Percentiles rank a stretch among this genome's conserved stretches.
Evolutionary conservation across 495 filamentous ascomycete species (phyloP).

Genomic region (Tetracladium setigerum): DNA sequence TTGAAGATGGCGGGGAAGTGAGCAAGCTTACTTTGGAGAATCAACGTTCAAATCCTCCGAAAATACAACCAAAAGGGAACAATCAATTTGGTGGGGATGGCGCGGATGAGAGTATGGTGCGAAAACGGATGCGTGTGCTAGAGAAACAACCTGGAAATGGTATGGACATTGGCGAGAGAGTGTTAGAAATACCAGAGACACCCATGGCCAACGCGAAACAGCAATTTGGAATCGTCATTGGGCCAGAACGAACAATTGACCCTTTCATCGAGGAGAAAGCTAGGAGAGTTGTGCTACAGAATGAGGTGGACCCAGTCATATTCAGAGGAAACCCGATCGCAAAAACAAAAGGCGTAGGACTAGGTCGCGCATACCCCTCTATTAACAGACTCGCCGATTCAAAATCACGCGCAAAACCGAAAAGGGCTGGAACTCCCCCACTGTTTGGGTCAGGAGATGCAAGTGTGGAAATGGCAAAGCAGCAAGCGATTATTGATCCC

Average conservation of each 20-base stretch:
- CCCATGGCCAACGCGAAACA: conserved; percentile 6
- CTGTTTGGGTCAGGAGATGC: conserved; percentile 11
- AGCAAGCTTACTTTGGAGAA: conserved; percentile 16
- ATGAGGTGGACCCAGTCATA: conserved; percentile 15
- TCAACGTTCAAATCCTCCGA: conserved; percentile 16
- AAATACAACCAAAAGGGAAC: conserved; percentile 9
- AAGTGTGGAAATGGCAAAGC: background rate
- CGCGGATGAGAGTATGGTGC: conserved; percentile 6
- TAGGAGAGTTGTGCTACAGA: conserved; percentile 11
- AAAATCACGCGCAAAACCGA: conserved; percentile 29
- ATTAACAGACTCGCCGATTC: conserved; percentile 32
- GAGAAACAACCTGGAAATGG: conserved; percentile 2
- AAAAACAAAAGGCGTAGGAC: conserved; percentile 10
- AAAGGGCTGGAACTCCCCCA: conserved; percentile 37
- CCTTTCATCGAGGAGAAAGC: conserved; percentile 21
- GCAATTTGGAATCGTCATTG: conserved; percentile 6
- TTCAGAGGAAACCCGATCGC: conserved; percentile 9
- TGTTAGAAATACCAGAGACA: conserved; percentile 15
- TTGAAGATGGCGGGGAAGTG: conserved; percentile 43
- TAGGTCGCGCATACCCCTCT: conserved; percentile 28
- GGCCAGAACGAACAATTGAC: conserved; percentile 19
- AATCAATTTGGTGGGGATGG: conserved; percentile 8
- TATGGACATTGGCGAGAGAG: background rate
- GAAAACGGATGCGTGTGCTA: conserved; percentile 19
- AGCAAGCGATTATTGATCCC: conserved; percentile 37